Percentiles rank a stretch among this genome's conserved stretches.
Conservation (phyloP, 2,329 filamentous ascomycete genomes). For the Pseudocercospora vitis region DNA sequence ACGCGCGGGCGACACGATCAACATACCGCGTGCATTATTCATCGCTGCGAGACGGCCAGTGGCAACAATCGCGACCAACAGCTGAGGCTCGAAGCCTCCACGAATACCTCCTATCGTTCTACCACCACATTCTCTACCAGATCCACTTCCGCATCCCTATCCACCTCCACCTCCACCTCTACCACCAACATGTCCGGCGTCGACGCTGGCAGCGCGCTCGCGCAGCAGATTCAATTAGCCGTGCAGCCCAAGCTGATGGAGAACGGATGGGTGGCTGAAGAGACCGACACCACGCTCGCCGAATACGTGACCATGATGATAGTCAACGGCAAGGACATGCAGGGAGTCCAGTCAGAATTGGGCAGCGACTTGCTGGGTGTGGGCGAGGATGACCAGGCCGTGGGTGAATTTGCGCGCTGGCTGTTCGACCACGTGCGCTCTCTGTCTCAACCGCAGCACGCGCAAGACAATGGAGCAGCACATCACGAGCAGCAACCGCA, state of each 20-base stretch:
- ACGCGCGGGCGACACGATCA: not conserved
- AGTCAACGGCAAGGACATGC: conserved; percentile 88
- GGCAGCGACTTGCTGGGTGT: conserved; percentile 83
- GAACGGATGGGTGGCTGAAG: conserved; percentile 83
- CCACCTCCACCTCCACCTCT: not conserved
- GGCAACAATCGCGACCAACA: not conserved
- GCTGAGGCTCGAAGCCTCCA: not conserved
- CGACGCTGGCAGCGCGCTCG: conserved; percentile 74
- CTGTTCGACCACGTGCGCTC: conserved; percentile 81
- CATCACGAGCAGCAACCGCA: conserved; percentile 24
- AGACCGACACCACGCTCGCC: conserved; percentile 77
- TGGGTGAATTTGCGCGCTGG: conserved; percentile 84
- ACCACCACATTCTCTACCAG: too few species aligned
- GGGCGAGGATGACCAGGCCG: conserved; percentile 76
- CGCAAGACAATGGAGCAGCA: conserved; percentile 24
- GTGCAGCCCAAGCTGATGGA: conserved; percentile 92
- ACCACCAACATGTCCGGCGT: conserved; percentile 65
- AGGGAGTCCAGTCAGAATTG: conserved; percentile 84
- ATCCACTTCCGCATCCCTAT: too few species aligned
- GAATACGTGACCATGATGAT: conserved; percentile 99
- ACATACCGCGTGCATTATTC: not conserved
- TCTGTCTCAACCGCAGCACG: conserved; percentile 52
- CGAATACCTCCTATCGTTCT: conserved; percentile 6
- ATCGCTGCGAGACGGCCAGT: not conserved
- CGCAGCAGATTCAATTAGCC: conserved; percentile 74